Evolutionary conservation across 208 protist genomes (phyloP).

Genomic region (Leishmania tropica): DNA sequence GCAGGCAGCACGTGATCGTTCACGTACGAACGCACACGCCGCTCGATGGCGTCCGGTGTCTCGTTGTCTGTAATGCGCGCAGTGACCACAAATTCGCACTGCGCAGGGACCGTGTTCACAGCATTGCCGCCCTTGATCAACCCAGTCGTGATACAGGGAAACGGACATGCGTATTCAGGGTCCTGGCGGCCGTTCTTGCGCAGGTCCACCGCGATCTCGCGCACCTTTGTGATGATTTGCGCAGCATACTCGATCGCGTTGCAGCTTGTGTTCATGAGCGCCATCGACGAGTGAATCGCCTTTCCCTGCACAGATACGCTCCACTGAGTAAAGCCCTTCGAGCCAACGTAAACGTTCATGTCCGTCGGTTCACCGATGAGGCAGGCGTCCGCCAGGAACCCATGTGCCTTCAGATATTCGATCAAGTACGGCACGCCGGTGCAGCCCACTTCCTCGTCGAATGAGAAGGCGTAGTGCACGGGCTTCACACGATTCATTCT

Average conservation of each 20-base stretch:
- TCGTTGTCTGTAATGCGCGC: constrained; percentile 38
- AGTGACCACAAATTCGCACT: constrained; percentile 47
- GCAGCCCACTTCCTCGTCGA: constrained; percentile 62
- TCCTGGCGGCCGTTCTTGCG: constrained; percentile 26
- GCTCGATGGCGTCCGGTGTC: constrained; percentile 29
- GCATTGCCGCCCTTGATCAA: constrained; percentile 50
- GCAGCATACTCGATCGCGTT: constrained; percentile 53
- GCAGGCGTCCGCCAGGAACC: constrained; percentile 34
- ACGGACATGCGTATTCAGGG: constrained; percentile 29
- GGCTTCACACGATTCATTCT: constrained; percentile 50
- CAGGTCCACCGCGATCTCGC: constrained; percentile 39
- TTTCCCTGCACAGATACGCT: constrained; percentile 44
- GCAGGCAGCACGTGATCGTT: constrained; percentile 32
- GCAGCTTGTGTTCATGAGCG: constrained; percentile 51
- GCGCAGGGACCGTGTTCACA: constrained; percentile 59
- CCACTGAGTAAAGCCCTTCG: constrained; percentile 32
- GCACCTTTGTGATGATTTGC: constrained; percentile 51
- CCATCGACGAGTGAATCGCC: constrained; percentile 59
- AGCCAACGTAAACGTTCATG: constrained; percentile 43
- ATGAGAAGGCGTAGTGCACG: constrained; percentile 58
- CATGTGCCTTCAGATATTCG: constrained; percentile 32
- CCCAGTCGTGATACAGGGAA: constrained; percentile 35
- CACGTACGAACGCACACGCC: constrained; percentile 38
- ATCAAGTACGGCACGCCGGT: constrained; percentile 40
- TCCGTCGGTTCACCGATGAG: constrained; percentile 15